Base-by-base conservation (phyloP, 805 yeast genomes). In the Yarrowia yakushimensis region DNA sequence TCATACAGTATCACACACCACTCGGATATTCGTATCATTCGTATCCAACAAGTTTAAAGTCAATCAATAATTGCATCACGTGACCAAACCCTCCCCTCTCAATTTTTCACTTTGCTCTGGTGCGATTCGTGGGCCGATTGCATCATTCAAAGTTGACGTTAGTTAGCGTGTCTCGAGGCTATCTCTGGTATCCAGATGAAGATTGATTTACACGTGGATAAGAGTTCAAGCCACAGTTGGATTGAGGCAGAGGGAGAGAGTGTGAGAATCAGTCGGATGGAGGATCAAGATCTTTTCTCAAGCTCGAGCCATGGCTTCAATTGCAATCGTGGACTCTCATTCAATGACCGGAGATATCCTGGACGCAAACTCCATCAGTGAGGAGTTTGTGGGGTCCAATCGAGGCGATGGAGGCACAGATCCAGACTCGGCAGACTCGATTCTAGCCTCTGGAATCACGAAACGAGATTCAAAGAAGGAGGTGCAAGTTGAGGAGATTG, bases 141-240 rank as follows among this genome's bases (percentile, higher is more conserved):
- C 54, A 46, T 31, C 54, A 46, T 46, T 42, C 22, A 15, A 23
- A 15, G 45, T 41, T 34, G 39, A 17, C 43, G 43, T 27, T 42
- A 42, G 48, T 22, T n/a, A n/a, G 31, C 17, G 28, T 27, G 31
- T n/a, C 22, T 42, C n/a, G 27, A 12, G 25, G 25, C 25, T 37
- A 37, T 37, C 15, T 20, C 17, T 42, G 6, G 18, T 33, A 33
- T 34, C 39, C 1, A 1, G 13, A 17, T 34, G 39, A 13, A 34
- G 15, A 20, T 37, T n/a, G n/a, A n/a, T 9, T 37, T 22, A 4
- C 50, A 45, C 50, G 50, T 45, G 50, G 34, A 28, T 17, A 28
- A 27, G 12, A 45, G 50, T 45, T 45, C 50, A 45, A 45, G 50
- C 50, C 50, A 45, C 50, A 45, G 25, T 39, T 22, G 27, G 27